Conservation (phyloP, 768 basidiomycete genomes). For the Leccinellum albellum region DNA sequence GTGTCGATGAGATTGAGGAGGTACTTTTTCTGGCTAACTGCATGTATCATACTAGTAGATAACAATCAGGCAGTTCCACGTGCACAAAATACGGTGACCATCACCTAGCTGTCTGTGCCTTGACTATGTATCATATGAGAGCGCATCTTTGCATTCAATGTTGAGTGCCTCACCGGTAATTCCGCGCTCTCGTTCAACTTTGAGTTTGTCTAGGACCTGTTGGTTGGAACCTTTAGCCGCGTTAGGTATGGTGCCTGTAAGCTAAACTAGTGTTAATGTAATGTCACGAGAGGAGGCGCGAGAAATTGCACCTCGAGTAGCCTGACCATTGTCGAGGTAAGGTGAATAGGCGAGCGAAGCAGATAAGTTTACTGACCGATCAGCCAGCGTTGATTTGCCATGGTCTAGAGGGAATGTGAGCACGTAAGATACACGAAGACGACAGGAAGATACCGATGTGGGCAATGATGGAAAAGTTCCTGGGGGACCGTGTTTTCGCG, state of each 20-base stretch:
- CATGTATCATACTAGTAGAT: conserved; percentile 70
- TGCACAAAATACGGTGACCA: conserved; percentile 22
- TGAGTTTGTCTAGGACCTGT: conserved; percentile 89
- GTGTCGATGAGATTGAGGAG: conserved; percentile 96
- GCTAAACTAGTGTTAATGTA: conserved; percentile 39
- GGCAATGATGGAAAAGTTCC: conserved; percentile 95
- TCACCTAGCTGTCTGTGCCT: conserved; percentile 91
- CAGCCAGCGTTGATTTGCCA: conserved; percentile 93
- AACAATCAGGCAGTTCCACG: conserved; percentile 3
- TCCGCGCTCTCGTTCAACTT: conserved; percentile 94
- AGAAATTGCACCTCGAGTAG: conserved; percentile 59
- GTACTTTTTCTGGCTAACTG: conserved; percentile 49
- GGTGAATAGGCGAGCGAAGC: background rate
- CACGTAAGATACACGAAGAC: background rate
- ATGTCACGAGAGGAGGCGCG: background rate
- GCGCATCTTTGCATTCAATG: background rate
- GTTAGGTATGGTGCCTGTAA: conserved; percentile 82
- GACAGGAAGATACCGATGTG: conserved; percentile 65
- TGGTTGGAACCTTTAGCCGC: conserved; percentile 65
- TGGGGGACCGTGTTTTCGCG: conserved; percentile 23
- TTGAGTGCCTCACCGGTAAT: conserved; percentile 66
- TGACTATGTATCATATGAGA: conserved; percentile 49
- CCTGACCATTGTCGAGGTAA: conserved; percentile 34
- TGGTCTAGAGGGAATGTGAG: conserved; percentile 55
- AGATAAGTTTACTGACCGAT: conserved; percentile 49